A percentile compares a stretch with the other conserved stretches of the same genome.
Conservation (phyloP, 768 basidiomycete species). For the Boletus reticulatus region DNA sequence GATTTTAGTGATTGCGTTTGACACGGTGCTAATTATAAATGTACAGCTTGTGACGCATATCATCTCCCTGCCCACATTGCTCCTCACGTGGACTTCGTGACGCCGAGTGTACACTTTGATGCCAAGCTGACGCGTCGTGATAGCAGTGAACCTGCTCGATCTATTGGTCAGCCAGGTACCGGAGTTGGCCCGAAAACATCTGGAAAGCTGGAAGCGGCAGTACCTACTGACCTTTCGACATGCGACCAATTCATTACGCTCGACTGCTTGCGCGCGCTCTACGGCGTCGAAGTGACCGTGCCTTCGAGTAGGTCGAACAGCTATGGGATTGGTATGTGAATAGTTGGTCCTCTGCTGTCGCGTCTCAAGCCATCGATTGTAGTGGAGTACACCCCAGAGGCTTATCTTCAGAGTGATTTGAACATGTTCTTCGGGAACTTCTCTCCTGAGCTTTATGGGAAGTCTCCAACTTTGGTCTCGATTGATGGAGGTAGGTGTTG, state of each 20-base stretch:
- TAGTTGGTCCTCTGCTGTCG: background rate
- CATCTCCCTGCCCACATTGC: constrained; percentile 31
- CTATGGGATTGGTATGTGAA: constrained; percentile 30
- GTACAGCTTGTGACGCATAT: constrained; percentile 30
- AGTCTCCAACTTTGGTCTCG: constrained; percentile 28
- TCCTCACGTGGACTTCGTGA: constrained; percentile 35
- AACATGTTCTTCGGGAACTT: constrained; percentile 28
- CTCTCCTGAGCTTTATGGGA: constrained; percentile 19
- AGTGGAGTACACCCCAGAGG: constrained; percentile 37
- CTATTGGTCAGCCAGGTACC: constrained; percentile 17
- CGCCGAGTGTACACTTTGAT: constrained; percentile 36
- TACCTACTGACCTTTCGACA: constrained; percentile 6
- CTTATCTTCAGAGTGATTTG: constrained; percentile 29
- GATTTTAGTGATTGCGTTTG: background rate
- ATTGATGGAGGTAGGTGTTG: constrained; percentile 36
- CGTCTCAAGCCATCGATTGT: background rate
- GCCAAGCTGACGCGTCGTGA: constrained; percentile 15
- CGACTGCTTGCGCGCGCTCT: constrained; percentile 28
- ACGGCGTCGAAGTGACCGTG: constrained; percentile 23
- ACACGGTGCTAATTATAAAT: constrained; percentile 1
- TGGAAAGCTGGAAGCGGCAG: constrained; percentile 2
- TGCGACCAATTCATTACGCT: constrained; percentile 32
- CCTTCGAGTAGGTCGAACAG: constrained; percentile 25
- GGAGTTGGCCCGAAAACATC: constrained; percentile 14
- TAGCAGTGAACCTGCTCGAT: background rate